Base-by-base conservation (phyloP, 73 alveolate species). In the Paramecium sexaurelia region DNA sequence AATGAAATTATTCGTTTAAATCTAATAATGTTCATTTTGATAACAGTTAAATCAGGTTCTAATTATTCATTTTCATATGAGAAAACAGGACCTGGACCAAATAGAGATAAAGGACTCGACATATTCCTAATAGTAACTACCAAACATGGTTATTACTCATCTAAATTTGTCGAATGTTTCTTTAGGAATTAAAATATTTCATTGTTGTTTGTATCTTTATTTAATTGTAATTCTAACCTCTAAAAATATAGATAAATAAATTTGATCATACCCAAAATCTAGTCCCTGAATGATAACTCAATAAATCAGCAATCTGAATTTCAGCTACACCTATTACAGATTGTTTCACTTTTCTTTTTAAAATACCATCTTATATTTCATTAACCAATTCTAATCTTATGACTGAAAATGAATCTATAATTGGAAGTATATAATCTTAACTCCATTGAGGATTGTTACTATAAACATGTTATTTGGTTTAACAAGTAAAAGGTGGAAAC, bases 391-490 rank as follows among this genome's bases (percentile, higher is more conserved):
- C 90, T 20, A 78, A 78, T 39, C 55, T 7, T 20, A 78, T 41
- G 1, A 78, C 90, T n/a, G 61, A 32, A 41, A 29, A 78, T 3
- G 90, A 40, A 40, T 78, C 90, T 10, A 29, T 78, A 10, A 78
- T 78, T 19, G 90, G 90, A 1, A 78, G 15, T 7, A 78, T 78
- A 24, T 36, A 78, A 78, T 78, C 90, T 43, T 78, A 43, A 29
- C 73, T 78, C 90, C 90, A 78, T 7, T 39, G 22, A 0, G 90
- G 90, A 24, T 78, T 78, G 22, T 78, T 39, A 40, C 61, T 78
- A 40, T 41, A 78, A 3, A 78, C 90, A 78, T 78, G 90, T 13
- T 78, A 43, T 45, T 78, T 78, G 1, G 90, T 78, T 45, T 78
- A 45, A 43, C 90, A 78, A 3, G 43, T 24, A 24, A 78, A 78